phyloP scores from a whole-genome alignment of 73 alveolate species.

The Paramecium tetraurelia region DNA sequence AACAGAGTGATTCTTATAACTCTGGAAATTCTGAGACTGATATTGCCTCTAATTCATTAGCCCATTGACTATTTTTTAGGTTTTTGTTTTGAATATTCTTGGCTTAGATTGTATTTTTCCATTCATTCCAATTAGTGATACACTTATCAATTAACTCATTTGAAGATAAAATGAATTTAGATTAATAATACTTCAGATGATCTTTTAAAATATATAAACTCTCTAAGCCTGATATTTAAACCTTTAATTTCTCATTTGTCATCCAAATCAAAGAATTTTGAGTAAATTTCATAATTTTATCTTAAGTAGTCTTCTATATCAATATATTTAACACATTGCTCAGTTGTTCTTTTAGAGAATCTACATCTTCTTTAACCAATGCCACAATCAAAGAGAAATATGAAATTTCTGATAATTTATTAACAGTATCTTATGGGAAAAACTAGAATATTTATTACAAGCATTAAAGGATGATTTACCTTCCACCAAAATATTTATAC shows the following conservation, averaged over 20 bases:
- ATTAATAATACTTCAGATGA: not conserved
- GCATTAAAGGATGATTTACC: not conserved
- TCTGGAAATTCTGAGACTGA: not conserved
- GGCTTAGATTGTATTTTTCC: constrained; percentile 23
- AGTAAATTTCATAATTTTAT: not conserved
- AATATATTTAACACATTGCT: not conserved
- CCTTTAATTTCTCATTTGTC: not conserved
- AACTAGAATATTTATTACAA: not conserved
- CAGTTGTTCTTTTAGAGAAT: not conserved
- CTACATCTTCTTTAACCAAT: not conserved
- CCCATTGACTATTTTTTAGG: constrained; percentile 42
- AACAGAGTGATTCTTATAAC: not conserved
- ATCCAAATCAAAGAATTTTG: constrained; percentile 1
- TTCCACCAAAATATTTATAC: not conserved
- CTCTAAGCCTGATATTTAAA: not conserved
- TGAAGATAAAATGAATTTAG: not conserved
- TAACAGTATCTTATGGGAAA: not conserved
- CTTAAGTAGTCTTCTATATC: not conserved
- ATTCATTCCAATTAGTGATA: not conserved
- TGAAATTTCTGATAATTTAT: constrained; percentile 38
- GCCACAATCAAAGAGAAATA: constrained; percentile 30
- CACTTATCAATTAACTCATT: not conserved
- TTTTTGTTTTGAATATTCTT: constrained; percentile 5
- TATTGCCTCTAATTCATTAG: not conserved
- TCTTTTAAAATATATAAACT: not conserved